These are phyloP conservation scores for Colletotrichum sp. DNA, from an alignment of 2,329 filamentous ascomycete species.

Conservation along the genomic window DNA sequence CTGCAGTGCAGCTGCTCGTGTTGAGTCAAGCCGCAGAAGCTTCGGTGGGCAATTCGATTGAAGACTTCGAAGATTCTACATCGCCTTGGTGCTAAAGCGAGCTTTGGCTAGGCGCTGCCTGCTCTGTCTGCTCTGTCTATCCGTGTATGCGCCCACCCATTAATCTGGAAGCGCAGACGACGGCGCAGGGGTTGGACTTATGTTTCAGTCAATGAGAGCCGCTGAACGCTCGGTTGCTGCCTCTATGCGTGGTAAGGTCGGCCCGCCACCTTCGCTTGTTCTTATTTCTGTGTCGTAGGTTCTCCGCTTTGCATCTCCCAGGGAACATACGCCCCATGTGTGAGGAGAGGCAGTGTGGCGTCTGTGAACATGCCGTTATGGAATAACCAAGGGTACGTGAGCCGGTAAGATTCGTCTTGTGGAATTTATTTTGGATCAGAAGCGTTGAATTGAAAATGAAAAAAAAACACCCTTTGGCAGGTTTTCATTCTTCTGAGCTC, in stretches of 20 bases:
- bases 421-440: not conserved
- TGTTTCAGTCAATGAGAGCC: not conserved
- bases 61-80: fast-evolving
- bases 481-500: not conserved
- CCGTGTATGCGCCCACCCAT: not conserved
- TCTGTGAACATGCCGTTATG: not conserved
- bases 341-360: not conserved
- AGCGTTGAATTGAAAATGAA: not conserved
- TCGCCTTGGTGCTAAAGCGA: not conserved
- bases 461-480: not conserved
- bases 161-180: not conserved
- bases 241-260: not conserved
- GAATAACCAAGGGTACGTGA: not conserved
- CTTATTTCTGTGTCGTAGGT: not conserved
- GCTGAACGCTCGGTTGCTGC: not conserved
- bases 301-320: not conserved
- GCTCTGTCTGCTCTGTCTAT: not conserved
- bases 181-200: not conserved
- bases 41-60: not conserved
- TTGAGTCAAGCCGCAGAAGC: not conserved
- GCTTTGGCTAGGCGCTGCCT: not conserved
- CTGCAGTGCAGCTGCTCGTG: not conserved
- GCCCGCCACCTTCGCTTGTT: fast-evolving
- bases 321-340: not conserved
- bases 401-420: not conserved